phyloP scores from a whole-genome alignment of 23 red algal genomes.

The Gracilariopsis chorda region DNA sequence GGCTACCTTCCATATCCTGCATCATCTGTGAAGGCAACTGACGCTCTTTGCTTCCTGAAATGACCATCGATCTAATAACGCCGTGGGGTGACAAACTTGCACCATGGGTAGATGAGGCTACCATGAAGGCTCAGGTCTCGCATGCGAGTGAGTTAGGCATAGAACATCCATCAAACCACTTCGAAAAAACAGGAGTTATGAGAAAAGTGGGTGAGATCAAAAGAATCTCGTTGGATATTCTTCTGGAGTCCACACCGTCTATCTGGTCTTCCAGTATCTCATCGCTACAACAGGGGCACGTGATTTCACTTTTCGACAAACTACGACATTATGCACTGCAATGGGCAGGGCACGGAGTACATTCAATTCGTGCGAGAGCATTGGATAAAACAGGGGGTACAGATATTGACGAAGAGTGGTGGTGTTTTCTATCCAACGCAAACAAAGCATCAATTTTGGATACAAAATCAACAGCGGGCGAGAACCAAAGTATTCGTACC shows the following conservation, averaged over 20 bases:
- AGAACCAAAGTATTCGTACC: not conserved
- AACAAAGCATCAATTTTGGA: conserved; percentile 4
- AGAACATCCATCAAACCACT: not conserved
- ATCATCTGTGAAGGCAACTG: not conserved
- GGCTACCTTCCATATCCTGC: not conserved
- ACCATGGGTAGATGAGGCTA: conserved; percentile 63
- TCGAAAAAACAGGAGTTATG: conserved; percentile 9
- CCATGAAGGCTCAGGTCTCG: conserved; percentile 41
- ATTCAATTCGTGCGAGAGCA: no score
- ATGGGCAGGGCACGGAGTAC: not conserved
- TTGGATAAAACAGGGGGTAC: no score
- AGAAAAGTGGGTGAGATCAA: conserved; percentile 9
- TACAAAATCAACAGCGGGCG: not conserved
- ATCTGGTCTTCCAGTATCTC: conserved; percentile 23
- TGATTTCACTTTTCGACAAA: not conserved
- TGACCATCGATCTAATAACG: conserved; percentile 23
- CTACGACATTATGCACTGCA: not conserved
- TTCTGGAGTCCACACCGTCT: conserved; percentile 3
- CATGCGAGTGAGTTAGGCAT: conserved; percentile 15
- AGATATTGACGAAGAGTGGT: conserved; percentile 3
- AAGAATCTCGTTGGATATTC: conserved; percentile 8
- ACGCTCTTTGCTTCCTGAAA: conserved; percentile 23
- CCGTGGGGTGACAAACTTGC: conserved; percentile 39
- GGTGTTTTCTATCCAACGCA: not conserved
- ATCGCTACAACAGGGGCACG: conserved; percentile 19